phyloP scores from a whole-genome alignment of 176 grass and related monocot genomes.

The Saccharum officinarum region DNA sequence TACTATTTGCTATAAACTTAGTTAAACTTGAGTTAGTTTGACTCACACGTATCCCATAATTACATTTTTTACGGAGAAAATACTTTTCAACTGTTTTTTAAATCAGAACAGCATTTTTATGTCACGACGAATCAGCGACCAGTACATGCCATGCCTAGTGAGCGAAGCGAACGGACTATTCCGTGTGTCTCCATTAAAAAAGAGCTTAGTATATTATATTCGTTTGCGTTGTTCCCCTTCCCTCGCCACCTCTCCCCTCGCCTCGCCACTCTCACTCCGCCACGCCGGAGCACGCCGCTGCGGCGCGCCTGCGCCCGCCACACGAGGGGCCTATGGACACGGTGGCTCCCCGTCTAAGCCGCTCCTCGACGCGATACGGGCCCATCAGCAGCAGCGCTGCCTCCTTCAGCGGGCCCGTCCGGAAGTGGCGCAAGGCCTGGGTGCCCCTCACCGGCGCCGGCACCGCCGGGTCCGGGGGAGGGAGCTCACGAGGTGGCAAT shows the following conservation, averaged over 20 bases:
- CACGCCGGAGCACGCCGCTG: constrained; percentile 9
- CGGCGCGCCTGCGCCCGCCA: not conserved
- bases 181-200: too few relatives aligned
- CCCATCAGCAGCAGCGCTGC: constrained; percentile 47
- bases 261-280: not conserved
- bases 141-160: too few relatives aligned
- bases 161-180: too few relatives aligned
- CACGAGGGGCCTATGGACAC: constrained; percentile 33
- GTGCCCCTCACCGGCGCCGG: constrained; percentile 45
- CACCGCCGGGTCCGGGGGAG: not conserved
- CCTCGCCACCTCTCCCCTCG: not conserved
- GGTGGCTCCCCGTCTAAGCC: constrained; percentile 52
- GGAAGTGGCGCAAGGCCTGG: constrained; percentile 86
- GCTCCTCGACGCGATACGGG: constrained; percentile 78
- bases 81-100: too few relatives aligned
- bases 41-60: too few relatives aligned
- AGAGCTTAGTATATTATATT: not conserved
- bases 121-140: too few relatives aligned
- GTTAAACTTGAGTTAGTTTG: too few relatives aligned
- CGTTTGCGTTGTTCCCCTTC: not conserved
- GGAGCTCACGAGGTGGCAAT: constrained; percentile 17
- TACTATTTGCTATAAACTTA: too few relatives aligned
- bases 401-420: constrained; percentile 68
- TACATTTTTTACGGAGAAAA: too few relatives aligned
- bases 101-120: too few relatives aligned